Evolutionary conservation across 2,329 filamentous ascomycete genomes (phyloP), one percentile per base, ranked within the genome.

Genomic region (Rutstroemia sp.): DNA sequence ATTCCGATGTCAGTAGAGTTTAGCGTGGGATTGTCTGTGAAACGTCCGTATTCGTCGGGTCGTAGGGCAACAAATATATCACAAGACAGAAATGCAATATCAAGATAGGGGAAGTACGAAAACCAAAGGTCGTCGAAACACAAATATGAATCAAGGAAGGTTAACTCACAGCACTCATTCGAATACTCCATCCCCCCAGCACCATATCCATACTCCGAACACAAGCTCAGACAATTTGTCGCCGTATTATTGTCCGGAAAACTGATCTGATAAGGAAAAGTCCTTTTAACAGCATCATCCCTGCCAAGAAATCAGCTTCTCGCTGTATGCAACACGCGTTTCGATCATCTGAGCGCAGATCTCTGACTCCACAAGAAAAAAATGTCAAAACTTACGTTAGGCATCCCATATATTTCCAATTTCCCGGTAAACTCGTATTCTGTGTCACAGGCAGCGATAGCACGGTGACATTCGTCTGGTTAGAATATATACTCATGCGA

Each of bases 161-260:
- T 4, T 12, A 37, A 47, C 59, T 60, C 59, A 64, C 58, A 67
- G 57, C 63, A 67, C 51, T 67, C 57, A 25, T 48, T 56, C 16
- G 61, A 61, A 57, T 62, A 65, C 39, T 66, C 64, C 38, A 65
- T 47, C 23, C 64, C 65, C 23, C 64, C 65, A 14, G 64, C 65
- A 49, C 64, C 64, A 55, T 59, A 67, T 41, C 65, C 65, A 45
- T 61, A 67, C 19, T 57, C 19, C 25, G 61, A 57, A 52, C 65
- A 67, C 21, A 59, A 56, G n/a, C 48, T 58, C 37, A 67, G 59
- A 52, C 64, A 67, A 16, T 53, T 51, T 5, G 54, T 25, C 38
- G 63, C 55, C 19, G 53, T 62, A 41, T 66, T 67, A 10, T 48
- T 57, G 4, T 57, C 45, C 5, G 51, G 55, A 30, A 63, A 55